Evolutionary conservation across 1,284 basidiomycete species (phyloP).

Genomic region (Fomitiporia mediterranea): DNA sequence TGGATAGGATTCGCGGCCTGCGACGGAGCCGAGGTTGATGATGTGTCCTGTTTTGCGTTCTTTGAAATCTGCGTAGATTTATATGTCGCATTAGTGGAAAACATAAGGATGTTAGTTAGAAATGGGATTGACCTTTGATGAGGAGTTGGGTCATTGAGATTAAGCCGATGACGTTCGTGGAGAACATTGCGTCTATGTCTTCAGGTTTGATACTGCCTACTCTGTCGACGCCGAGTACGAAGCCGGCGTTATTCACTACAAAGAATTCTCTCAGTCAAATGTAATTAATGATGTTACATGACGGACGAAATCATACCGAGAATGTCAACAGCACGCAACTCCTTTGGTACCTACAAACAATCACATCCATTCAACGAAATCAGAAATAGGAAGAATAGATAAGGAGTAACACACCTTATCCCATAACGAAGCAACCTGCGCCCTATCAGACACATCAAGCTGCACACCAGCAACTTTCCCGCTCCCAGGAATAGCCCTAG

Average conservation of each 20-base stretch:
- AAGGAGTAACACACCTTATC: slow-evolving; percentile 38
- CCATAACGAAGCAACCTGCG: slow-evolving; percentile 61
- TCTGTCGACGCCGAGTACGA: slow-evolving; percentile 77
- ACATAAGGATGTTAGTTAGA: not conserved
- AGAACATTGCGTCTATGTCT: slow-evolving; percentile 86
- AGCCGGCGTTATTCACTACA: slow-evolving; percentile 84
- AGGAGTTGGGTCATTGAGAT: slow-evolving; percentile 80
- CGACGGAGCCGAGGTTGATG: slow-evolving; percentile 94
- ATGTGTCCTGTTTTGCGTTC: slow-evolving; percentile 83
- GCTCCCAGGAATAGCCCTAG: slow-evolving; percentile 57
- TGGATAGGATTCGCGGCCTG: slow-evolving; percentile 86
- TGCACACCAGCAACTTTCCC: slow-evolving; percentile 64
- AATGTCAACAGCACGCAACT: slow-evolving; percentile 67
- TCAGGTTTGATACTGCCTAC: slow-evolving; percentile 74
- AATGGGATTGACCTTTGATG: slow-evolving; percentile 50
- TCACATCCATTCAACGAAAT: too few species aligned
- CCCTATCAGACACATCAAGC: slow-evolving; percentile 72
- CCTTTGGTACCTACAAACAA: slow-evolving; percentile 42
- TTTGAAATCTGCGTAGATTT: slow-evolving; percentile 71
- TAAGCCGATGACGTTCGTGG: slow-evolving; percentile 89
- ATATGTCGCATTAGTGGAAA: not conserved
- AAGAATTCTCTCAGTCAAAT: not conserved
- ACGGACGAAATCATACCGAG: slow-evolving; percentile 49
- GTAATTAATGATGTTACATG: not conserved
- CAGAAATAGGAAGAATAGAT: too few species aligned